Percentiles rank a stretch among this genome's conserved stretches.
These are phyloP conservation scores for Hibiscus mutabilis DNA, from an alignment of 345 rosid species.

Conservation along the genomic window DNA sequence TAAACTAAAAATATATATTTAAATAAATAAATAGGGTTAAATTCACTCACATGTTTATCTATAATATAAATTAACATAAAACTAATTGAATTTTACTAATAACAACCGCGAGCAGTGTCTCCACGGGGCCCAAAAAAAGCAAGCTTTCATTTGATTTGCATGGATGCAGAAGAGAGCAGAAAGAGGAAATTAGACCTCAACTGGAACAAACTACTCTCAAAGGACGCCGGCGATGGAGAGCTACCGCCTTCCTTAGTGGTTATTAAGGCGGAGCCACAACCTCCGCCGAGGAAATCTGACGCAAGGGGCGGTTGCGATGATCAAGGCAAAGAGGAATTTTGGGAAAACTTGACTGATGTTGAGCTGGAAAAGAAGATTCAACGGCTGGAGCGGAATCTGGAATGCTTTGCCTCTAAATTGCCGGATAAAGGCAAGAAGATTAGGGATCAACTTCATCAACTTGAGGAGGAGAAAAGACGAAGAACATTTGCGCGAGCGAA, in stretches of 20 bases:
- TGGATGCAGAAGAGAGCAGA: slow-evolving; percentile 9
- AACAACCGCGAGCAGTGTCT: too few species aligned
- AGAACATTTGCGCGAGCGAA: slow-evolving; percentile 22
- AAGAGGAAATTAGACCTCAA: slow-evolving; percentile 32
- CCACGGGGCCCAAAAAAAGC: too few species aligned
- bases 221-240: slow-evolving; percentile 14
- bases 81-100: too few species aligned
- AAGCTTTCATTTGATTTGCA: not conserved
- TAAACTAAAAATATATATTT: too few species aligned
- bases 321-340: slow-evolving; percentile 13
- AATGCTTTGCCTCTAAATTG: not conserved
- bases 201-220: slow-evolving; percentile 26
- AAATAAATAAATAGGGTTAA: too few species aligned
- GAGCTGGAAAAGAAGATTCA: slow-evolving; percentile 27
- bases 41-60: too few species aligned
- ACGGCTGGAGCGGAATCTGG: slow-evolving; percentile 15
- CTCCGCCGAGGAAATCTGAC: slow-evolving; percentile 4
- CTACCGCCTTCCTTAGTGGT: slow-evolving; percentile 25
- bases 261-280: slow-evolving; percentile 7
- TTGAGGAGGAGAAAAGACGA: slow-evolving; percentile 44
- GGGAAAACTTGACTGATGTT: slow-evolving; percentile 21
- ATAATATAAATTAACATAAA: too few species aligned
- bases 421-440: slow-evolving; percentile 53
- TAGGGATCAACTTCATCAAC: slow-evolving; percentile 19
- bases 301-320: slow-evolving; percentile 16